Base-by-base conservation (phyloP, 352 stramenopile genomes). In the Globisporangium abappressorium region DNA sequence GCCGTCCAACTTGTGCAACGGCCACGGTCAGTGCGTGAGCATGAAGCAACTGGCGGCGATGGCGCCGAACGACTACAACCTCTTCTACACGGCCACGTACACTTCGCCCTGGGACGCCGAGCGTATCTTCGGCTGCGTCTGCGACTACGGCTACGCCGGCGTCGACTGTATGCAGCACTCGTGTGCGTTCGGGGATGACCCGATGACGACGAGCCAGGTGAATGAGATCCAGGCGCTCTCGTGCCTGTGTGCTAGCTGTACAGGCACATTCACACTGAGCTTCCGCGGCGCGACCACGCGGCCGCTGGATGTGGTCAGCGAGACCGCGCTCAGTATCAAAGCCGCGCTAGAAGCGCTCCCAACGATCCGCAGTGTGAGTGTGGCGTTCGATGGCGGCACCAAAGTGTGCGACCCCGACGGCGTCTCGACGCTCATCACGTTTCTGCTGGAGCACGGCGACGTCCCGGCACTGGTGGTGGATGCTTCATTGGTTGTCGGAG, bases 101-200 rank as follows among this genome's bases (percentile, higher is more conserved):
- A 73, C 76, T 18, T 76, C 78, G 18, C 73, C 74, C 0, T 98
- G 92, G 91, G 92, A 98, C 66, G 90, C 91, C 5, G 75, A 93
- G 33, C 82, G 85, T 30, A 92, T 97, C 36, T 81, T 86, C 47
- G 86, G 86, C 57, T 98, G 92, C 60, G 75, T 94, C 34, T 98
- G 94, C 68, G 93, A 98, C 72, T 70, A 82, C 34, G 93, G 92
- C 33, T 98, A 94, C 79, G 79, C 74, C 8, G 94, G 94, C 6
- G 79, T 88, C 6, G 89, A 94, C 70, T 98, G 95, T 80, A 88
- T 83, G 5, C 72, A 85, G 62, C 75, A 82, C 28, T 78, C 86
- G 62, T 98, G 94, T 78, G 83, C 87, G 24, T 87, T 81, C 57
- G 93, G 93, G 30, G 93, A 98, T 65, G 90, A 97, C 61, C 91